Conservation (phyloP, 169 alveolate species). For the Eimeria sp. region DNA sequence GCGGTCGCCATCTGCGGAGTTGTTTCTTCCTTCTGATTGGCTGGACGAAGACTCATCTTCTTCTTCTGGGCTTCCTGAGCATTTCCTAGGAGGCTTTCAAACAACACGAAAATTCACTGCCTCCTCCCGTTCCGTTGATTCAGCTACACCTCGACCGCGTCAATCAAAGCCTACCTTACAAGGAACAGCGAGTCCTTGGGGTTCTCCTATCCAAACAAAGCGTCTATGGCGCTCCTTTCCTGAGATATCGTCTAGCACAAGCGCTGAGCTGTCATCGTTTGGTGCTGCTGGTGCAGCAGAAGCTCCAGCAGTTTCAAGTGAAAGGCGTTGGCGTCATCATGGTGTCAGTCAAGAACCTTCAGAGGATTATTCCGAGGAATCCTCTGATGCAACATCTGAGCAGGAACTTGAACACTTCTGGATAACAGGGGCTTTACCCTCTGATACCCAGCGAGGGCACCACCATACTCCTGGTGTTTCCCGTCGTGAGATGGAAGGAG, state of each 20-base stretch:
- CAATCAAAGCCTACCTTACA: neutral
- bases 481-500: neutral
- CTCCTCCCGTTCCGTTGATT: neutral
- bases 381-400: neutral
- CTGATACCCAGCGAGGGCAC: no score
- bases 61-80: neutral
- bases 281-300: neutral
- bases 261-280: neutral
- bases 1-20: neutral
- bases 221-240: neutral
- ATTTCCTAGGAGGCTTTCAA: neutral
- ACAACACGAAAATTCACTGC: neutral
- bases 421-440: neutral
- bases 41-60: neutral
- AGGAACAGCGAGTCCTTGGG: no score
- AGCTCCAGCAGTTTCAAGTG: neutral
- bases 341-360: neutral
- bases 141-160: neutral
- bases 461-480: no score
- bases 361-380: neutral
- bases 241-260: neutral
- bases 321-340: neutral
- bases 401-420: neutral
- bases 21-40: neutral
- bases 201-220: neutral